Conservation (phyloP, 768 basidiomycete genomes). For the Auricularia sp. region DNA sequence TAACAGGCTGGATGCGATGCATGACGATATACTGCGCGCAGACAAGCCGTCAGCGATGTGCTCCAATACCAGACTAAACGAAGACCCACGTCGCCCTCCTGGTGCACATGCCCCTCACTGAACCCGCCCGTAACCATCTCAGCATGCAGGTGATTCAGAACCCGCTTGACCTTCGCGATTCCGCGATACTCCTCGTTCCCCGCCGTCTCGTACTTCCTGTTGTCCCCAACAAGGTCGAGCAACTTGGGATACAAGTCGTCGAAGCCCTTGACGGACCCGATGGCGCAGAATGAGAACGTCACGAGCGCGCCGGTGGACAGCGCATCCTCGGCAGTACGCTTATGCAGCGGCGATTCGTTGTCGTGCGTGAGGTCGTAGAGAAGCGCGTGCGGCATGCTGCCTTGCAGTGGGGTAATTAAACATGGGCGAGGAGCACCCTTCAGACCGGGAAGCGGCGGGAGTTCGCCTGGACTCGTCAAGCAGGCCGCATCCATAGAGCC, state of each 20-base stretch:
- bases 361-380: conserved; percentile 96
- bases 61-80: conserved; percentile 20
- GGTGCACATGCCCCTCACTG: conserved; percentile 91
- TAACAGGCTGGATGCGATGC: conserved; percentile 82
- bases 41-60: conserved; percentile 35
- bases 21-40: conserved; percentile 74
- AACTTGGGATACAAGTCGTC: conserved; percentile 95
- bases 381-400: conserved; percentile 84
- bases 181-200: conserved; percentile 44
- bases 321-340: conserved; percentile 88
- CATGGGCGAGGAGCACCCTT: conserved; percentile 70
- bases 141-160: conserved; percentile 78
- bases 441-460: conserved; percentile 65
- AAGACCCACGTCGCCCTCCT: conserved; percentile 49
- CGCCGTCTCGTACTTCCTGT: conserved; percentile 64
- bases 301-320: conserved; percentile 91
- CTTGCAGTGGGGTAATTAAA: conserved; percentile 68
- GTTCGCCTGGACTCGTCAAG: conserved; percentile 62
- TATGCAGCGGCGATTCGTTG: conserved; percentile 85
- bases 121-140: conserved; percentile 87
- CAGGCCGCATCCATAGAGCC: conserved; percentile 93
- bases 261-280: conserved; percentile 93
- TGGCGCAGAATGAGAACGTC: conserved; percentile 78
- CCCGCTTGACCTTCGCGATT: conserved; percentile 49
- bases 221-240: conserved; percentile 82